Percentiles rank a stretch among this genome's conserved stretches.
phyloP scores from a whole-genome alignment of 192 early-diverging fungal genomes.

The Umbelopsis sp. region DNA sequence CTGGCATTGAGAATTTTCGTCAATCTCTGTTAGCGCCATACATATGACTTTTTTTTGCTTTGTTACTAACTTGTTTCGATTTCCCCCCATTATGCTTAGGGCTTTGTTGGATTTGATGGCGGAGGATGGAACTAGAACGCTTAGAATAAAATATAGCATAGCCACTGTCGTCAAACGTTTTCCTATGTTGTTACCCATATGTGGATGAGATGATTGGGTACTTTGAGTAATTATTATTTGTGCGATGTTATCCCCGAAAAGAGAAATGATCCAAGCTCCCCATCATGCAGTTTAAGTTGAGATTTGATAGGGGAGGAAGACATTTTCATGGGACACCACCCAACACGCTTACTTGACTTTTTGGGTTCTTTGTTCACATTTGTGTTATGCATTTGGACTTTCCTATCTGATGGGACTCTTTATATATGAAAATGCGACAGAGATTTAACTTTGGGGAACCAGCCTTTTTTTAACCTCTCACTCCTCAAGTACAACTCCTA shows the following conservation, averaged over 20 bases:
- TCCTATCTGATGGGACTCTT: not conserved
- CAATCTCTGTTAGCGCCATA: not conserved
- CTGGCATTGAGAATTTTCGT: not conserved
- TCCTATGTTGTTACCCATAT: no score
- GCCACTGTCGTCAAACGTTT: no score
- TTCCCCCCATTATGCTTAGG: conserved; percentile 37
- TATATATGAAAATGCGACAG: not conserved
- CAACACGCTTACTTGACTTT: not conserved
- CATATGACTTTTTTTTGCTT: no score
- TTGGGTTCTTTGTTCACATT: not conserved
- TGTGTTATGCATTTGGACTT: conserved; percentile 4
- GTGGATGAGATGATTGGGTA: no score
- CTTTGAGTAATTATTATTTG: conserved; percentile 8
- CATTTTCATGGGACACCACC: conserved; percentile 10
- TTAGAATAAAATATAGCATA: no score
- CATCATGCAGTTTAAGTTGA: conserved; percentile 10
- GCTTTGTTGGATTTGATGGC: conserved; percentile 82
- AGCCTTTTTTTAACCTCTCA: no score
- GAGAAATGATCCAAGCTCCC: conserved; percentile 20
- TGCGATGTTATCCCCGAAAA: conserved; percentile 15
- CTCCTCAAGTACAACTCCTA: conserved; percentile 6
- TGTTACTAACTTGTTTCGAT: not conserved
- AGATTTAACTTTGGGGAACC: no score
- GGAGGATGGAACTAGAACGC: conserved; percentile 42
- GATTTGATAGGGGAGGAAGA: not conserved